phyloP scores from a whole-genome alignment of 106 monocot genomes.

The Platanthera guangdongensis region DNA sequence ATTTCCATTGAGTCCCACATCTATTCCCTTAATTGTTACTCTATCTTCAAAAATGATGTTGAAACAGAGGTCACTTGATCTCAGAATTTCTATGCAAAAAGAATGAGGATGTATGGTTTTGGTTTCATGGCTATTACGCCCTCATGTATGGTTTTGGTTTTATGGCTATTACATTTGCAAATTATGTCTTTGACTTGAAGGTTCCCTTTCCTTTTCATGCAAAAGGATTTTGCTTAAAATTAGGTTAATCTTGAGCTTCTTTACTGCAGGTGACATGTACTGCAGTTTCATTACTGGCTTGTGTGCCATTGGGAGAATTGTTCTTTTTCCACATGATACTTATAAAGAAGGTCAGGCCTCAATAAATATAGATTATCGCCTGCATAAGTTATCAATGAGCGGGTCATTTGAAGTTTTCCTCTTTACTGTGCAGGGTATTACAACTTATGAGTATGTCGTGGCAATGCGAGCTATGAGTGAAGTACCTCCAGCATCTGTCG shows the following conservation, averaged over 20 bases:
- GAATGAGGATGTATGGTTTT: too few species aligned
- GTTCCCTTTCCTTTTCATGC: not conserved
- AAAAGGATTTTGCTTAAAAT: too few species aligned
- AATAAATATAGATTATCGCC: not conserved
- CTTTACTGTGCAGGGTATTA: constrained; percentile 60
- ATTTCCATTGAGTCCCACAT: not conserved
- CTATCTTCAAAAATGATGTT: not conserved
- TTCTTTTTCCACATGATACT: constrained; percentile 98
- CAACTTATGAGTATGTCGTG: constrained; percentile 97
- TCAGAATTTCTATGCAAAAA: too few species aligned
- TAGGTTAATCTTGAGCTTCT: constrained; percentile 9
- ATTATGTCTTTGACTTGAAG: not conserved
- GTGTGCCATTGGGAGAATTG: constrained; percentile 85
- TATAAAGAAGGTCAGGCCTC: constrained; percentile 71
- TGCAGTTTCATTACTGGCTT: constrained; percentile 64
- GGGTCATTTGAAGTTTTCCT: not conserved
- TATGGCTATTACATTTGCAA: not conserved
- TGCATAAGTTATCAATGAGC: not conserved
- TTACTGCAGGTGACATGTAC: constrained; percentile 65
- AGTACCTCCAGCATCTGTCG: constrained; percentile 66
- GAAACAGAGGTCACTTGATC: not conserved
- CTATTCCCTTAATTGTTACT: not conserved
- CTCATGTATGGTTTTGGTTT: too few species aligned
- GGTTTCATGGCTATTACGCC: too few species aligned
- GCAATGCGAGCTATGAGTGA: constrained; percentile 99